Percentiles rank a stretch among this genome's conserved stretches.
Evolutionary conservation across 148 eudicot genomes (phyloP).

Genomic region (Agrostemma githago): DNA sequence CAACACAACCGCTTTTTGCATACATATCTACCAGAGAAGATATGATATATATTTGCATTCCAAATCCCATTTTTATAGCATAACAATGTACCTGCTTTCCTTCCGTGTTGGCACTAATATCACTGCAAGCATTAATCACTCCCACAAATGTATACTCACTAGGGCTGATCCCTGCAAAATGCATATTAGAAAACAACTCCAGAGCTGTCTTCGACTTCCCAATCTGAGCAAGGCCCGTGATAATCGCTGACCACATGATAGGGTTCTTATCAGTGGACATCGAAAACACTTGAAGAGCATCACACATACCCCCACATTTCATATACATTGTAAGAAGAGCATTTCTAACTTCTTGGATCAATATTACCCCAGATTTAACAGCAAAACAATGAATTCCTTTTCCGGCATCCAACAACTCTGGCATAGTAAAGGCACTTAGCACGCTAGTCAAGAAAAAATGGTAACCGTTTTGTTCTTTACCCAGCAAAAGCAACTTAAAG

Average conservation of each 20-base stretch:
- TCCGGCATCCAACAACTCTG: constrained; percentile 30
- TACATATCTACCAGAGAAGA: constrained; percentile 62
- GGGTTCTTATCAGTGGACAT: constrained; percentile 32
- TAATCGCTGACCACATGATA: constrained; percentile 54
- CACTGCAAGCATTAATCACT: constrained; percentile 53
- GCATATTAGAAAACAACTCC: constrained; percentile 46
- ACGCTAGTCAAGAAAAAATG: constrained; percentile 45
- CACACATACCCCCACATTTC: constrained; percentile 36
- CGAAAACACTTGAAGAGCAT: constrained; percentile 38
- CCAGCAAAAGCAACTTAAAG: constrained; percentile 33
- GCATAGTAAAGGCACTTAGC: constrained; percentile 34
- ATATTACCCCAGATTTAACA: constrained; percentile 32
- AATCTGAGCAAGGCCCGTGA: constrained; percentile 52
- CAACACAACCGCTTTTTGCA: constrained; percentile 45
- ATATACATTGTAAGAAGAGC: constrained; percentile 54
- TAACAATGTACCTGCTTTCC: constrained; percentile 52
- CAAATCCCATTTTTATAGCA: constrained; percentile 47
- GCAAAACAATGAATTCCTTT: constrained; percentile 40
- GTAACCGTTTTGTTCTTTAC: constrained; percentile 28
- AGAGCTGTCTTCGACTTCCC: constrained; percentile 42
- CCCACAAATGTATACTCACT: constrained; percentile 62
- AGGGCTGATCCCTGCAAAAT: constrained; percentile 34
- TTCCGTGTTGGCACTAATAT: constrained; percentile 28
- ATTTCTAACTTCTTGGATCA: constrained; percentile 38
- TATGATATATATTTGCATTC: constrained; percentile 41